phyloP scores from a whole-genome alignment of 129 eudicot species.

The Kitagawia praeruptora region DNA sequence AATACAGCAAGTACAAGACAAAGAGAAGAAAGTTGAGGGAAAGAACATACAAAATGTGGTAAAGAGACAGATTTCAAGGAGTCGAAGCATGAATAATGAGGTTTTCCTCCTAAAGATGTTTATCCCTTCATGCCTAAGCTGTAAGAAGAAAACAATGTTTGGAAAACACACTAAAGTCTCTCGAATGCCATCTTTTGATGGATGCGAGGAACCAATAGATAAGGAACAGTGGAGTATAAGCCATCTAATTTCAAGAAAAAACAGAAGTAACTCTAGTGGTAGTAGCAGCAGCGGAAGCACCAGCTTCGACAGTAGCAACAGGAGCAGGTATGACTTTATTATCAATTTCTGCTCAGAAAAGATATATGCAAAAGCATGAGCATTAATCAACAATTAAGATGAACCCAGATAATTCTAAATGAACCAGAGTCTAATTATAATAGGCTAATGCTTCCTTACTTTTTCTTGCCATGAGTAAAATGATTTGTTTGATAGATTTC shows the following conservation, averaged over 20 bases:
- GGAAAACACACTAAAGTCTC: not conserved
- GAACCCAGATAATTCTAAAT: not conserved
- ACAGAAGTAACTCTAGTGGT: not conserved
- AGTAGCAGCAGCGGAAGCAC: not conserved
- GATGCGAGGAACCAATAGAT: not conserved
- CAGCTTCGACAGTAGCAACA: not conserved
- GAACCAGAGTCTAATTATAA: not conserved
- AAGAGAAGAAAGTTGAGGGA: constrained; percentile 11
- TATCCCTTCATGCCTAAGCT: constrained; percentile 26
- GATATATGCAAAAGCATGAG: not conserved
- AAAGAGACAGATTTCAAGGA: constrained; percentile 19
- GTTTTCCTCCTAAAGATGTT: constrained; percentile 44
- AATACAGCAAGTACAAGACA: constrained; percentile 2
- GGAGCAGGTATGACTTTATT: constrained; percentile 1
- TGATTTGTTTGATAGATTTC: no score
- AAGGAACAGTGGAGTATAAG: constrained; percentile 5
- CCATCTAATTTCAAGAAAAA: not conserved
- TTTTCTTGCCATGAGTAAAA: no score
- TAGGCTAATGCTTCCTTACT: not conserved
- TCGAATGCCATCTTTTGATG: constrained; percentile 14
- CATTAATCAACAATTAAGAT: not conserved
- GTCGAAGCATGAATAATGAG: constrained; percentile 53
- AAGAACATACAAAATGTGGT: not conserved
- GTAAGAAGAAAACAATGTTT: constrained; percentile 17
- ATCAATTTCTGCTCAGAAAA: not conserved